phyloP scores from a whole-genome alignment of 2,329 filamentous ascomycete species.

The Emmonsiellopsis sp. region DNA sequence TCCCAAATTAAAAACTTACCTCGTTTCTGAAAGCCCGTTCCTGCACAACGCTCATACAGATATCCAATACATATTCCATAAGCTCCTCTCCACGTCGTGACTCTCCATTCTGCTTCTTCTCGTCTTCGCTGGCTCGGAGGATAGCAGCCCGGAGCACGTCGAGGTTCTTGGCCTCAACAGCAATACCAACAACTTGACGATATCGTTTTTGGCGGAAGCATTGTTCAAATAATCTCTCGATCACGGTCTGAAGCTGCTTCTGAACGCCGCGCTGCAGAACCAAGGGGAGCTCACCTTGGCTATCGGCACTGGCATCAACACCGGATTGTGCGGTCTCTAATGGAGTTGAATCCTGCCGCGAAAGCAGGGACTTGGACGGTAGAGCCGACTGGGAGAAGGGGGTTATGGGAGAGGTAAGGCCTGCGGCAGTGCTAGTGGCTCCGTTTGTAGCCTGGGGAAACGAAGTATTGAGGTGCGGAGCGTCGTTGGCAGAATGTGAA shows the following conservation, averaged over 20 bases:
- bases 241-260: slow-evolving; percentile 69
- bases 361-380: slow-evolving; percentile 91
- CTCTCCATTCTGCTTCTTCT: slow-evolving; percentile 57
- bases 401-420: slow-evolving; percentile 76
- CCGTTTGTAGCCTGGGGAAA: slow-evolving; percentile 62
- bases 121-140: slow-evolving; percentile 77
- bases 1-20: slow-evolving; percentile 27
- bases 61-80: slow-evolving; percentile 91
- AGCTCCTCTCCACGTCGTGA: slow-evolving; percentile 69
- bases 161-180: slow-evolving; percentile 86
- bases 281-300: slow-evolving; percentile 50
- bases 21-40: slow-evolving; percentile 75
- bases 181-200: slow-evolving; percentile 92
- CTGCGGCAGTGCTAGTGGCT: slow-evolving; percentile 54
- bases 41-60: slow-evolving; percentile 97
- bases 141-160: slow-evolving; percentile 81
- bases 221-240: slow-evolving; percentile 82
- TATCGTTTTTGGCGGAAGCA: slow-evolving; percentile 82
- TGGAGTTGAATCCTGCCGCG: slow-evolving; percentile 60
- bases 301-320: slow-evolving; percentile 45
- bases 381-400: slow-evolving; percentile 91
- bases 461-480: slow-evolving; percentile 66
- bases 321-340: slow-evolving; percentile 48
- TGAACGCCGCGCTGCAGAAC: slow-evolving; percentile 66
- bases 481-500: slow-evolving; percentile 40